Evolutionary conservation across 1,139 yeast species (phyloP).

Genomic region (Yamadazyma triangularis): DNA sequence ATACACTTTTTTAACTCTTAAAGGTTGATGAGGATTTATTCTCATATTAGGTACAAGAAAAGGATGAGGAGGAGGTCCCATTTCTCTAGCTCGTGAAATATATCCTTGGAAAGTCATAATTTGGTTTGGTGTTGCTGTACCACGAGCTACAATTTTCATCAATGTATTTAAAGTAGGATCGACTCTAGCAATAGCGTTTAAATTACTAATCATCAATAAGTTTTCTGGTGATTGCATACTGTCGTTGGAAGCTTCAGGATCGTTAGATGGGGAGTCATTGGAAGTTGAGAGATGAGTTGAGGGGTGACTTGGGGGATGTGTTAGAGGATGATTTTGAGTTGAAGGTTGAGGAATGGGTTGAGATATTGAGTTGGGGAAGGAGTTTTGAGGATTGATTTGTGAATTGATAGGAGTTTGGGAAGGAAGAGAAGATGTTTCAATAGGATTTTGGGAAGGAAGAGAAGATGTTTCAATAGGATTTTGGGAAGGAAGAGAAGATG

Average conservation of each 20-base stretch:
- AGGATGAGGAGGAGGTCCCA: slow-evolving; percentile 58
- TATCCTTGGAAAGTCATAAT: slow-evolving; percentile 75
- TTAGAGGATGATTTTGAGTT: neutral
- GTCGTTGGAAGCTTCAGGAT: slow-evolving; percentile 21
- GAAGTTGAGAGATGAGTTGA: too few relatives aligned
- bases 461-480: too few relatives aligned
- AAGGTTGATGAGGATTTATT: slow-evolving; percentile 14
- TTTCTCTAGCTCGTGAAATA: slow-evolving; percentile 67
- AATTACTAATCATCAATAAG: slow-evolving; percentile 75
- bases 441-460: too few relatives aligned
- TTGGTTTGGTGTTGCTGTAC: slow-evolving; percentile 66
- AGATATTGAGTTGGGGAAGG: neutral
- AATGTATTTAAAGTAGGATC: slow-evolving; percentile 63
- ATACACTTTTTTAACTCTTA: slow-evolving; percentile 16
- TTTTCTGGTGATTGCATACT: slow-evolving; percentile 55
- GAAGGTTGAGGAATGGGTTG: neutral
- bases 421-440: too few relatives aligned
- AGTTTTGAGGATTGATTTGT: neutral
- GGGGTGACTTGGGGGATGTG: neutral
- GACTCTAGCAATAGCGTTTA: slow-evolving; percentile 74
- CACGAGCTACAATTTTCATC: slow-evolving; percentile 83
- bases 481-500: too few relatives aligned
- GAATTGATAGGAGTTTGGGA: neutral
- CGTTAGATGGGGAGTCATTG: too few relatives aligned
- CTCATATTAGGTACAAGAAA: slow-evolving; percentile 12